Base-by-base conservation (phyloP, 306 rosid species). In the Vigna radiata region DNA sequence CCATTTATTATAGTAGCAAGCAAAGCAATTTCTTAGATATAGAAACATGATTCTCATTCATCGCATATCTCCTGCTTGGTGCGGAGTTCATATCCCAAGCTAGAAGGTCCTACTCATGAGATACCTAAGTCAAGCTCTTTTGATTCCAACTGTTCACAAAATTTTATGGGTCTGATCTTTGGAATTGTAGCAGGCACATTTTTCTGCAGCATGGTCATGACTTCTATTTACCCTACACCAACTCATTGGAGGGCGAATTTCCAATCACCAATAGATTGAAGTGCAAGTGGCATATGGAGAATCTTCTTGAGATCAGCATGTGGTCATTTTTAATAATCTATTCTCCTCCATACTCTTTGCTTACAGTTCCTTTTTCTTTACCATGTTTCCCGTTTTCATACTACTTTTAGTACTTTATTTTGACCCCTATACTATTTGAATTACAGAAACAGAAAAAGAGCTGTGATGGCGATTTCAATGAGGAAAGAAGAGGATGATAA, bases 1-100 rank as follows among this genome's bases (percentile, higher is more conserved):
- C 87, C 90, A 85, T 76, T 81, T 70, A 83, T 92, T 77, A 79
- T 86, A 16, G 3, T 85, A 84, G 53, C 83, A 79, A 85, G 83
- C 77, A 53, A 81, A 85, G 93, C 92, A 85, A 89, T 90, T 90
- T 92, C 93, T 88, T 85, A 86, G 87, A 79, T 88, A 65, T 74
- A 67, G 79, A 73, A 70, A 70, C 80, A 75, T 79, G 77, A 83
- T 83, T 80, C 86, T 76, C 80, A 44, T 55, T 79, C 81, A 64
- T 58, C 75, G 71, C 50, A 73, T 15, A 58, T 84, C 76, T 66
- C 72, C 74, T 80, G 83, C 80, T 41, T 41, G 13, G 46, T 41
- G 46, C 3, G 13, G 13, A 41, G 9, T 41, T 41, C 46, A 41
- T 41, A 41, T 2, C 9, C 46, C 46, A 41, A 41, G 46, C 13